These are phyloP conservation scores for Pisolithus microcarpus DNA, from an alignment of 768 basidiomycete species.

Conservation along the genomic window DNA sequence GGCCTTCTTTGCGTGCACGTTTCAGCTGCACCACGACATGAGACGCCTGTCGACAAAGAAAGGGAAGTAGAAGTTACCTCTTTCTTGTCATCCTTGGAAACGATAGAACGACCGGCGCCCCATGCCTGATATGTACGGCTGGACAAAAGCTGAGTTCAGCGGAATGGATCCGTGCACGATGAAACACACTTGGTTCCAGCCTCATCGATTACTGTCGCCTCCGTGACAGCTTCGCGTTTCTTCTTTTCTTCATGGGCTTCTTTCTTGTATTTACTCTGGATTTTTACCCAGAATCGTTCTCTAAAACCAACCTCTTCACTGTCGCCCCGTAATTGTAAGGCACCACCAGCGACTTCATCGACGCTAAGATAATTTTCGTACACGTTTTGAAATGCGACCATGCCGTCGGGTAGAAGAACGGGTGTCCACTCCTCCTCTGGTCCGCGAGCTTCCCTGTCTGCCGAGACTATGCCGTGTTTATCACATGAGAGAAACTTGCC, in stretches of 20 bases:
- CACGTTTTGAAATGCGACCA: conserved; percentile 82
- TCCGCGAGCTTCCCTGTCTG: conserved; percentile 83
- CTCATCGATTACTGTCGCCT: conserved; percentile 59
- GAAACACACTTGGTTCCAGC: conserved; percentile 59
- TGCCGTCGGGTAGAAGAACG: conserved; percentile 71
- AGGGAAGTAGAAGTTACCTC: conserved; percentile 40
- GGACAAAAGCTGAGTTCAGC: conserved; percentile 3
- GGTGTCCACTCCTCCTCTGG: conserved; percentile 95
- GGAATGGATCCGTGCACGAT: conserved; percentile 1
- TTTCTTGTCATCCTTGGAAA: conserved; percentile 64
- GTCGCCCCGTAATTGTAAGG: conserved; percentile 72
- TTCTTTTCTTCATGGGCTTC: conserved; percentile 76
- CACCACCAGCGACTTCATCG: conserved; percentile 82
- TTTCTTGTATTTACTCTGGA: conserved; percentile 83
- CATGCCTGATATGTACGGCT: conserved; percentile 76
- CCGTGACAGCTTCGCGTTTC: conserved; percentile 51
- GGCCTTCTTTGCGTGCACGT: conserved; percentile 69
- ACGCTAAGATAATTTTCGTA: conserved; percentile 84
- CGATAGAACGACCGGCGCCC: conserved; percentile 72
- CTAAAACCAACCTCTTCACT: conserved; percentile 78
- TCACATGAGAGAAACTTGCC: conserved; percentile 90
- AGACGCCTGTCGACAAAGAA: conserved; percentile 1
- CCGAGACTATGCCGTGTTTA: conserved; percentile 74
- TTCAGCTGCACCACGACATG: conserved; percentile 49
- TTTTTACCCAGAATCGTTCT: conserved; percentile 84